Base-by-base conservation (phyloP, 345 rosid species). In the Euphorbia tirucalli region DNA sequence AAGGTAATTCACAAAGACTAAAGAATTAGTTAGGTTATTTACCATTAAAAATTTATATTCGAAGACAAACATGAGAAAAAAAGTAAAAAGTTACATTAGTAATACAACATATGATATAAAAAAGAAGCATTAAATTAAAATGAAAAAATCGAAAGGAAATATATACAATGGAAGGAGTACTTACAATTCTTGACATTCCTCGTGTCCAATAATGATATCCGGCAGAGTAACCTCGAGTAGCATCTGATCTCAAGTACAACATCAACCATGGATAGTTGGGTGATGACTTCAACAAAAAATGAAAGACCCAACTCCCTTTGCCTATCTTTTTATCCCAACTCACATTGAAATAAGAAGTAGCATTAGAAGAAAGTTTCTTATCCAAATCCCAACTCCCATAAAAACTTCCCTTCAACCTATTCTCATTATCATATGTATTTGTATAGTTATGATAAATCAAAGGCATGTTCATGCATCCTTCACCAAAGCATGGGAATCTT, bases 161-260 rank as follows among this genome's bases (percentile, higher is more conserved):
- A n/a, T n/a, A n/a, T n/a, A n/a, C n/a, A n/a, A n/a, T n/a, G n/a
- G n/a, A n/a, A n/a, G n/a, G n/a, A n/a, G n/a, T n/a, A n/a, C 71
- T 75, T 71, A 67, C 77, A 50, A 79, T 83, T 75, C 86, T 85
- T 68, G 89, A 91, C 92, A 92, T 92, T 71, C 97, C 97, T 74
- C 97, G 86, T 59, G 92, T 88, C 62, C 75, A 79, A 32, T 92
- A 88, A 71, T 82, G 93, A 80, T 92, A 92, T 0, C 93, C 91
- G 14, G 93, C 97, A 19, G 96, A 92, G 77, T 75, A 81, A 16
- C 96, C 92, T 67, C 65, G 71, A 22, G 96, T 84, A 32, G 97
- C 96, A 82, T 92, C 97, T 32, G 97, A 95, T 75, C 97, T 81
- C 18, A 92, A 90, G 77, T 92, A 92, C 19, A 92, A 87, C 97